Base-by-base conservation (phyloP, 192 early-diverging fungal species). In the Haplosporangium gracile region DNA sequence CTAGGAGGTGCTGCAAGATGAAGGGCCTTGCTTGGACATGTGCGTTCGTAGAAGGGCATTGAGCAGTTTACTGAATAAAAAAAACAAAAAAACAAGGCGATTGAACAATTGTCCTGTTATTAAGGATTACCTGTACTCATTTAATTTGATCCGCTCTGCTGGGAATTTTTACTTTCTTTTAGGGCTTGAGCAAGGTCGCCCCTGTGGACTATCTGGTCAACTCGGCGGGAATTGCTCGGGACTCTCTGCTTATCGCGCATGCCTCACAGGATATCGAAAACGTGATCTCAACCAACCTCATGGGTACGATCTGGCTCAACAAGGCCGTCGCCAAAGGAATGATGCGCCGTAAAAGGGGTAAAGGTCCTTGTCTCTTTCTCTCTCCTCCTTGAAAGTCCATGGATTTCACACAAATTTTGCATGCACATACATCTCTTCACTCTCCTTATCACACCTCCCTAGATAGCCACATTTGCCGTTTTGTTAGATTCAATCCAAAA, bases 281-380 rank as follows among this genome's bases (percentile, higher is more conserved):
- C n/a, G 91, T 91, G 49, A 90, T 97, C 47, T 88, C 92, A 18
- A 92, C 90, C 53, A 97, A 97, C 51, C 80, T 97, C 13, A 70
- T 95, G 57, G 94, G 95, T 20, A 92, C 94, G 24, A 97, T 97
- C 49, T 71, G 81, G 78, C 55, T 95, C 73, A 89, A 90, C 51
- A 90, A 91, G 72, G 81, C 89, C 36, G 70, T 93, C 4, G 84
- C 90, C 24, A 94, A 93, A 68, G 74, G 80, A 22, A 94, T 96
- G 94, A 73, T 95, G 32, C 70, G 90, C 71, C 86, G 88, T 29
- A 81, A 81, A 73, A 76, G 88, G 84, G 94, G 94, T 92, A 81
- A 65, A 29, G 60, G 60, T 32, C 60, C 29, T 11, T 32, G 60
- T 32, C n/a, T 5, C 34, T 6, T 5, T 5, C 45, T 11, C 2